Evolutionary conservation across 441 rosid genomes (phyloP), one percentile per base, ranked within the genome.

Genomic region (Pelargonium myrrhifolium): DNA sequence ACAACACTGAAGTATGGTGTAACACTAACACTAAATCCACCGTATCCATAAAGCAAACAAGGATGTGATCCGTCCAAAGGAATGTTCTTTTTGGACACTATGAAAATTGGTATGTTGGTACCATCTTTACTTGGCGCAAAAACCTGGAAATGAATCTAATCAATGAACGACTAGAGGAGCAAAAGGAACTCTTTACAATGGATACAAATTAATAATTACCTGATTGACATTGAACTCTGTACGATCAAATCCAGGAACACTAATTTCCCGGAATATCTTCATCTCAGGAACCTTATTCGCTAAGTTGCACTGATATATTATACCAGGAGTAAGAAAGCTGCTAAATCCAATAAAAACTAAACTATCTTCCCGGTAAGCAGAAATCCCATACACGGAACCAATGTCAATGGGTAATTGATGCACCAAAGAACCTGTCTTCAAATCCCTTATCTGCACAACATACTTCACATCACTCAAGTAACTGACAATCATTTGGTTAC

Each of bases 381-480:
- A 83, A 70, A 89, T 78, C 21, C 85, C 88, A 69, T 53, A 15
- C 24, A 94, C 88, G 0, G 98, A 56, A 67, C 98, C 99, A 73
- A 94, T 92, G 60, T 83, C 97, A 61, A 94, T 65, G 35, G 88
- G 90, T 63, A 94, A 78, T 4, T 81, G 85, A 76, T 92, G 96
- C 79, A 88, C 79, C 72, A 89, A 68, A 35, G 87, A 82, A 62
- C 98, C 98, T 60, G 91, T 82, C 76, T 79, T 73, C 74, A 92
- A 77, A 75, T 94, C 96, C 81, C 94, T 86, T 68, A 92, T 76
- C 76, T 94, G 96, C 72, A 94, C 53, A 66, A 83, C 84, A 74
- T 84, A 79, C 80, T 88, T 89, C 69, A 88, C 98, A 72, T 89
- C 98, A 73, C 97, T 89, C 81, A 94, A 80, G 85, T 94, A 92